Evolutionary conservation across 306 rosid genomes (phyloP).

Genomic region (Oxytropis ochrocephala): DNA sequence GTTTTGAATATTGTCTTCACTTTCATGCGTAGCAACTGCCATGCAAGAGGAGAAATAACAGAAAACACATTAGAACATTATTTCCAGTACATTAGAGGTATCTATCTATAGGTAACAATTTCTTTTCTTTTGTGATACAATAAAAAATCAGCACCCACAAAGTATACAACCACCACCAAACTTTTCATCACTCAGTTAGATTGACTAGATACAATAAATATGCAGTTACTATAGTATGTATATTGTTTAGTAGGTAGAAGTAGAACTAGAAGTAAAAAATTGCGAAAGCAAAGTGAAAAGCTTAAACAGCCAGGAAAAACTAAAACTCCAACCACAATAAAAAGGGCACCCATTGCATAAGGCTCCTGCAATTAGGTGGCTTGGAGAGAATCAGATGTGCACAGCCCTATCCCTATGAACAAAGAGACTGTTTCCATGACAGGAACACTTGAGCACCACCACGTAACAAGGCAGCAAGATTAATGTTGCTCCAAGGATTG

Average conservation of each 20-base stretch:
- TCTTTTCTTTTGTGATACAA: neutral
- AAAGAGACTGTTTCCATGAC: neutral
- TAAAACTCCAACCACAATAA: neutral
- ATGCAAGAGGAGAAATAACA: slow-evolving; percentile 23
- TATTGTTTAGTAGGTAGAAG: neutral
- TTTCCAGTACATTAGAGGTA: neutral
- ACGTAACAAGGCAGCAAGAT: neutral
- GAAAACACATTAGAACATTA: neutral
- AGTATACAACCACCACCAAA: neutral
- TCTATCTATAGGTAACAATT: neutral
- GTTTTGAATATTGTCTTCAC: slow-evolving; percentile 24
- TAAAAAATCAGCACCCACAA: neutral
- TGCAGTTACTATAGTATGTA: neutral
- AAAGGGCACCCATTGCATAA: neutral
- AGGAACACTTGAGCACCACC: neutral
- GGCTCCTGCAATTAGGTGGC: neutral
- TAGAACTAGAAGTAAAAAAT: neutral
- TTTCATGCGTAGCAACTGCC: slow-evolving; percentile 19
- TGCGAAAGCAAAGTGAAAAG: neutral
- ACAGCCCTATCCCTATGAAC: neutral
- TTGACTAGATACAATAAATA: neutral
- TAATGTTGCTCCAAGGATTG: neutral
- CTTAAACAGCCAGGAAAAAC: neutral
- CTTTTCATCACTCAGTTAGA: neutral
- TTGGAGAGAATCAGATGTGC: neutral